Percentiles rank a stretch among this genome's conserved stretches.
Conservation (phyloP, 306 rosid genomes). For the Cajanus cajan region DNA sequence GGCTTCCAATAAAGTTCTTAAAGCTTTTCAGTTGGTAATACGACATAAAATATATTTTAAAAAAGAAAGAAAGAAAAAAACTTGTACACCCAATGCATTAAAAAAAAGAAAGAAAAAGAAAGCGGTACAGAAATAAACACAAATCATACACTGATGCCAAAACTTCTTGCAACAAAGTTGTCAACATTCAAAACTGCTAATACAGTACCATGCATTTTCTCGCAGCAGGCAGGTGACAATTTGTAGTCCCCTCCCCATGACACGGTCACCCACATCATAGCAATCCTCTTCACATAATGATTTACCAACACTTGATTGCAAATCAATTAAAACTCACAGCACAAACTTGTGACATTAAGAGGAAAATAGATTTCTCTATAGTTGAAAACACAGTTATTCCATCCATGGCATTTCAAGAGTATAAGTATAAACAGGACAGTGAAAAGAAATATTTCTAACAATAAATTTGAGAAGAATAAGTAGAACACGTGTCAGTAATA, state of each 20-base stretch:
- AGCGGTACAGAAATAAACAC: not conserved
- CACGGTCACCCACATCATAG: not conserved
- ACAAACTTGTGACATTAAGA: not conserved
- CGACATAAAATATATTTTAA: not conserved
- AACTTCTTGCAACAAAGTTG: not conserved
- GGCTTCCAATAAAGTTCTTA: not conserved
- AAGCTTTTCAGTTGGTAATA: not conserved
- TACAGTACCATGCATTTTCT: not conserved
- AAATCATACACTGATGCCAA: not conserved
- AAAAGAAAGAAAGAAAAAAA: not conserved
- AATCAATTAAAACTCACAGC: not conserved
- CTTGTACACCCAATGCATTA: not conserved
- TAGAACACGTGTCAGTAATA: not conserved
- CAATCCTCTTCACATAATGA: not conserved
- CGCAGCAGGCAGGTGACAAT: not conserved
- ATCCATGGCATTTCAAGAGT: not conserved
- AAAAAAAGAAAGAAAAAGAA: not conserved
- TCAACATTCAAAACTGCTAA: not conserved
- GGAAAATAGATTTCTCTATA: not conserved
- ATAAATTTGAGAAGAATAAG: conserved; percentile 1
- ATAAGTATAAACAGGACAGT: not conserved
- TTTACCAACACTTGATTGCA: conserved; percentile 12
- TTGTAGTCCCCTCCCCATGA: not conserved
- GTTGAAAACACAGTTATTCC: not conserved
- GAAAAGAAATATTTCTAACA: not conserved